Conservation (phyloP, 2,329 filamentous ascomycete genomes). For the Xylogone sp. region DNA sequence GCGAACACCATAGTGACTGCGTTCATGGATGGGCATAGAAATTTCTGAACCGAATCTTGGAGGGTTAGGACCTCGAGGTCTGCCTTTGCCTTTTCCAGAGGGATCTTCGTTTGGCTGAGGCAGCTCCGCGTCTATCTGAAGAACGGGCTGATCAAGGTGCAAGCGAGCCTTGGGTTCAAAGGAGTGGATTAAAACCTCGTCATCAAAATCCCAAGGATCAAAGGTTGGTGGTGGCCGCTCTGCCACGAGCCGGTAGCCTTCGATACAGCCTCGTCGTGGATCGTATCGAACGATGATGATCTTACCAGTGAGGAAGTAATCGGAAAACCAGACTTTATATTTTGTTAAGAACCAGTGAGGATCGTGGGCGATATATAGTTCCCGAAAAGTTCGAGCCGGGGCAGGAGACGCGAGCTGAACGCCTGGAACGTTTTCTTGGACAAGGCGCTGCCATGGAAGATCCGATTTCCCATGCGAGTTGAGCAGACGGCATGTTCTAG, state of each 20-base stretch:
- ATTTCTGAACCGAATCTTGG: conserved; percentile 39
- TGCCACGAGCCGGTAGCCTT: conserved; percentile 73
- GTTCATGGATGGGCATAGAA: conserved; percentile 47
- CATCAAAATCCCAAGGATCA: conserved; percentile 62
- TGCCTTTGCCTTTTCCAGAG: conserved; percentile 14
- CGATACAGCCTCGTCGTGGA: conserved; percentile 67
- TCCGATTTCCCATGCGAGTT: conserved; percentile 60
- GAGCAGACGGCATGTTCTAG: conserved; percentile 59
- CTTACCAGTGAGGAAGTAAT: conserved; percentile 68
- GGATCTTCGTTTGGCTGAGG: conserved; percentile 8
- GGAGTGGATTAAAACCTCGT: conserved; percentile 63
- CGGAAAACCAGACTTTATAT: conserved; percentile 82
- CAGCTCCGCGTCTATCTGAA: conserved; percentile 45
- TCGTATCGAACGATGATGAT: conserved; percentile 77
- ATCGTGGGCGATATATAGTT: conserved; percentile 71
- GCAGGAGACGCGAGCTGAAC: conserved; percentile 47
- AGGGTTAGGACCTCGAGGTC: conserved; percentile 21
- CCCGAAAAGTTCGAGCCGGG: conserved; percentile 61
- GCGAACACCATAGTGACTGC: conserved; percentile 46
- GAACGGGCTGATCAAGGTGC: conserved; percentile 70
- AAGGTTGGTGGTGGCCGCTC: conserved; percentile 51
- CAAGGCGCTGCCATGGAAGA: conserved; percentile 65
- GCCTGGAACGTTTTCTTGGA: conserved; percentile 65
- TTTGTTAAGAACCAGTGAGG: conserved; percentile 81
- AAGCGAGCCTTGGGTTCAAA: conserved; percentile 69